Conservation (phyloP, 2,329 filamentous ascomycete genomes). For the Parafenestella ontariensis region DNA sequence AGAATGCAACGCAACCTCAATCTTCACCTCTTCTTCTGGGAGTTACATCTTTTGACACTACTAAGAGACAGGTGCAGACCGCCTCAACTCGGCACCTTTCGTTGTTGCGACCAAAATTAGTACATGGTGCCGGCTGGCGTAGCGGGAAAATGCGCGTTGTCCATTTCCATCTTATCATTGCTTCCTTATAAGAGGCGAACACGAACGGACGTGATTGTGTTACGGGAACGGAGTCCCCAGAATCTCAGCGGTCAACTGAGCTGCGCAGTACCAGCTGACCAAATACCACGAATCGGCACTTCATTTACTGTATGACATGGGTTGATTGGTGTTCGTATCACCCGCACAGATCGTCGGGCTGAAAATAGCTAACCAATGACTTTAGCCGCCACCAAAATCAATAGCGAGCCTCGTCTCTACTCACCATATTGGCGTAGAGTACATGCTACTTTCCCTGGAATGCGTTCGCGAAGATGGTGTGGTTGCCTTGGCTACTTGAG, state of each 20-base stretch:
- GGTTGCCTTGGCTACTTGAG: not conserved
- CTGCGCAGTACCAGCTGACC: slow-evolving; percentile 1
- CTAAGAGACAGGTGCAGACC: not conserved
- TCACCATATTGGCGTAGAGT: slow-evolving; percentile 8
- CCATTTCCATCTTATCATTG: no score
- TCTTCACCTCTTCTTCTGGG: not conserved
- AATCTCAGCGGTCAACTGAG: not conserved
- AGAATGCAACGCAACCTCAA: not conserved
- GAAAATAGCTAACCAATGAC: slow-evolving; percentile 25
- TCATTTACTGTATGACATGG: not conserved
- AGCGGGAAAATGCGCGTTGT: no score
- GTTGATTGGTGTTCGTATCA: slow-evolving; percentile 14
- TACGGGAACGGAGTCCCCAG: not conserved
- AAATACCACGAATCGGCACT: not conserved
- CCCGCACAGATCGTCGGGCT: slow-evolving; percentile 14
- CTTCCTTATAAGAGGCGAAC: no score
- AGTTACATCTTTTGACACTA: no score
- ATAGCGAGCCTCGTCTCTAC: slow-evolving; percentile 11
- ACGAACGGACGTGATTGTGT: not conserved
- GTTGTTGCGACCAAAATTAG: not conserved
- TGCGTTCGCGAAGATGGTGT: not conserved
- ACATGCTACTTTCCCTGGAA: not conserved
- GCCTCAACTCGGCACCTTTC: not conserved
- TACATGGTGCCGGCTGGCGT: not conserved
- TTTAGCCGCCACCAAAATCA: slow-evolving; percentile 8